These are phyloP conservation scores for Metarhizium anisopliae DNA, from an alignment of 2,329 filamentous ascomycete species.

Conservation along the genomic window DNA sequence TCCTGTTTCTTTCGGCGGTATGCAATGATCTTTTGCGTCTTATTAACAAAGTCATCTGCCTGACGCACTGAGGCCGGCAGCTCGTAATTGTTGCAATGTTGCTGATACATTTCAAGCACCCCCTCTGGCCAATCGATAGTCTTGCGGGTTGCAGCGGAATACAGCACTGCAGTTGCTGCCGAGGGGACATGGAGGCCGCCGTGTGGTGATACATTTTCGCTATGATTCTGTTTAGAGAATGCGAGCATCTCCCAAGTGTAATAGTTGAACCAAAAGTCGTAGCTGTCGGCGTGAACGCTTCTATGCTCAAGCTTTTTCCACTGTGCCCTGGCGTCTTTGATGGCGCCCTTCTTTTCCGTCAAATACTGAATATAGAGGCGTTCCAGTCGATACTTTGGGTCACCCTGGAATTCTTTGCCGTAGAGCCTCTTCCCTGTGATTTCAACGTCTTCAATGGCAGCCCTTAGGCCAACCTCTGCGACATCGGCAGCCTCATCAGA, in stretches of 20 bases:
- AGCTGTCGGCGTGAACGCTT: slow-evolving; percentile 62
- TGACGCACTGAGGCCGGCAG: slow-evolving; percentile 64
- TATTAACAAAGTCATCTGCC: slow-evolving; percentile 65
- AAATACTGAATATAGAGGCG: slow-evolving; percentile 88
- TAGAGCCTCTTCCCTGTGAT: slow-evolving; percentile 69
- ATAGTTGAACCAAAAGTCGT: slow-evolving; percentile 90
- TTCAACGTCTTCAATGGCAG: slow-evolving; percentile 77
- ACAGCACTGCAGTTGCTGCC: slow-evolving; percentile 66
- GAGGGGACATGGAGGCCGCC: slow-evolving; percentile 55
- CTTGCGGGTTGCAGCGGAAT: slow-evolving; percentile 54
- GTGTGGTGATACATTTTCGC: slow-evolving; percentile 22
- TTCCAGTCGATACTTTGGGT: slow-evolving; percentile 81
- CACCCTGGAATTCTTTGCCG: slow-evolving; percentile 68
- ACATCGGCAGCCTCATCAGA: slow-evolving; percentile 79
- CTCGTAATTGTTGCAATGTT: slow-evolving; percentile 87
- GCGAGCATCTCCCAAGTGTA: slow-evolving; percentile 84
- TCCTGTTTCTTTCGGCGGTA: slow-evolving; percentile 60
- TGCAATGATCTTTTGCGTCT: slow-evolving; percentile 53
- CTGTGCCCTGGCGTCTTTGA: slow-evolving; percentile 66
- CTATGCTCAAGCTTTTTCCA: slow-evolving; percentile 63
- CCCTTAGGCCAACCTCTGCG: slow-evolving; percentile 79
- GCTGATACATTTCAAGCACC: slow-evolving; percentile 62
- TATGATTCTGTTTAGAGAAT: slow-evolving; percentile 40
- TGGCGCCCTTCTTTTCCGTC: slow-evolving; percentile 71
- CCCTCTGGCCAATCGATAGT: slow-evolving; percentile 70